Base-by-base conservation (phyloP, 495 filamentous ascomycete genomes). In the Hypoxylon fuscum region DNA sequence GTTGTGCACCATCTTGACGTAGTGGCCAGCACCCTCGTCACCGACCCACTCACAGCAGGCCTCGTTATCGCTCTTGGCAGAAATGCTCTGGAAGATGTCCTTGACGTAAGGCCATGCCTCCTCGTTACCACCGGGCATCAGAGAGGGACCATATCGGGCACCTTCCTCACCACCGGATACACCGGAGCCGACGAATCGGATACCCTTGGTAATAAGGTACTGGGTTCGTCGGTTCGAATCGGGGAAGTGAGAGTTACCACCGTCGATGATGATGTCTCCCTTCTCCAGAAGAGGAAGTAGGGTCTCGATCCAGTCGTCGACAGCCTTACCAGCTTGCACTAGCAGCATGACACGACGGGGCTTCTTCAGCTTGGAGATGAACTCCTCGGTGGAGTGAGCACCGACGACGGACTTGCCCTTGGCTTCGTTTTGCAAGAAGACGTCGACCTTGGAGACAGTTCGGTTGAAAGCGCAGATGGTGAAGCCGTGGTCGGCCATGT, bases 1-100 rank as follows among this genome's bases (percentile, higher is more conserved):
- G 77, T 98, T 98, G 88, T 98, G 95, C 57, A 98, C 95, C 96
- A 98, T 98, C 89, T 98, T 98, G 82, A 98, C 93, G 84, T 97
- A 98, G 86, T 98, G 95, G 59, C 95, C 95, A 74, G 95, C 88
- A 84, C 95, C 95, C 76, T 97, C 93, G 82, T 98, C 95, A 83
- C 95, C 95, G 66, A 98, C 95, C 95, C 95, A 98, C 79, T 98
- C 93, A 75, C 95, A 98, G 86, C 95, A 98, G 38, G 95, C 77
- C 84, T 98, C 96, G 62, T 87, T 88, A 68, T 97, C 93, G 75
- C 90, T 93, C 87, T 98, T 98, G 76, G 95, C 96, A 62, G 95
- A 81, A 71, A 98, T 96, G 83, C 86, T 89, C 83, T 98, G 95
- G 84, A 98, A 95, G 72, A 98, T 90, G 71, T 97, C 93, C 87